Conservation (phyloP, 768 basidiomycete species). For the Kwoniella mangroviensis region DNA sequence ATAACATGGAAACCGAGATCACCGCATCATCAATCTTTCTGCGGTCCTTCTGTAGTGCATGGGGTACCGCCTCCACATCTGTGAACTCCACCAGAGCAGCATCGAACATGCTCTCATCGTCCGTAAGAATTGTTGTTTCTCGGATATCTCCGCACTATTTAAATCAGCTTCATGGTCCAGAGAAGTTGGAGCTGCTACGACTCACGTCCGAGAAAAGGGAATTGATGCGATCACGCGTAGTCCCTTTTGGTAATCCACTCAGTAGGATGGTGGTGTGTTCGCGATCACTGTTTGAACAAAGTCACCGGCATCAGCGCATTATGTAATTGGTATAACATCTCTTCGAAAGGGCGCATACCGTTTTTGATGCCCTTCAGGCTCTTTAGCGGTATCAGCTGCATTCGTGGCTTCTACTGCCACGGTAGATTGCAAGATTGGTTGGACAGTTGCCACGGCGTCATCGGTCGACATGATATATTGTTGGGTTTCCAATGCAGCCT, state of each 20-base stretch:
- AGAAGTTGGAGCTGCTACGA: slow-evolving; percentile 12
- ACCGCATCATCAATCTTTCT: slow-evolving; percentile 78
- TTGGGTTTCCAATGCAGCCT: slow-evolving; percentile 27
- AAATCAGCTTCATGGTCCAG: not conserved
- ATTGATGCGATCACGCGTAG: slow-evolving; percentile 70
- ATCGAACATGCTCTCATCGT: slow-evolving; percentile 62
- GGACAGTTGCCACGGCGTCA: not conserved
- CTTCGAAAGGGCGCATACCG: too few species aligned
- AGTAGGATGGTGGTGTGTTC: slow-evolving; percentile 94
- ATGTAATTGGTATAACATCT: too few species aligned
- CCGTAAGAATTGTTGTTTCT: slow-evolving; percentile 74
- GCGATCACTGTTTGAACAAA: slow-evolving; percentile 70
- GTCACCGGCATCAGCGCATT: not conserved
- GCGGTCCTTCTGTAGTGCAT: slow-evolving; percentile 91
- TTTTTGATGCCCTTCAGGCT: too few species aligned
- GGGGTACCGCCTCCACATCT: slow-evolving; percentile 75
- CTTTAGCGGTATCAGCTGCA: too few species aligned
- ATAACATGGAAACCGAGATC: slow-evolving; percentile 83
- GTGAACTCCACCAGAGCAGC: slow-evolving; percentile 91
- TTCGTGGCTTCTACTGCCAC: not conserved
- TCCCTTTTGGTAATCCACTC: slow-evolving; percentile 66
- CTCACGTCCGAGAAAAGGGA: slow-evolving; percentile 84
- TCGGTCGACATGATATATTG: not conserved
- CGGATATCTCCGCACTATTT: slow-evolving; percentile 77
- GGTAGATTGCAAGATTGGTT: not conserved